Evolutionary conservation across 1,284 basidiomycete genomes (phyloP).

Genomic region (Apiotrichum brassicae): DNA sequence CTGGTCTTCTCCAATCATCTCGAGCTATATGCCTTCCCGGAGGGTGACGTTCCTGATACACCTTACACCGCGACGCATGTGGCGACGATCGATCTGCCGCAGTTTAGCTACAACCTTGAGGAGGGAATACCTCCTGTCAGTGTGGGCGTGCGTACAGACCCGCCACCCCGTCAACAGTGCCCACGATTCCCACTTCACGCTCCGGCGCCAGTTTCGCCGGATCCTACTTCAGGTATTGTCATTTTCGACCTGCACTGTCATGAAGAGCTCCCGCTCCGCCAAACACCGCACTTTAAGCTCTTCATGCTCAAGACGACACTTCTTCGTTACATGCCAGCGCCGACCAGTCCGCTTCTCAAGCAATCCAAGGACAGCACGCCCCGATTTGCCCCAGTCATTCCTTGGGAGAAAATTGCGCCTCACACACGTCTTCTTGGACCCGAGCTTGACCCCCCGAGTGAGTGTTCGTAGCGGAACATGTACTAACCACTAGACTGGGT

Average conservation of each 20-base stretch:
- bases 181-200: conserved; percentile 29
- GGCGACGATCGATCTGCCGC: conserved; percentile 34
- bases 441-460: conserved; percentile 19
- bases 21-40: conserved; percentile 38
- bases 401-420: conserved; percentile 34
- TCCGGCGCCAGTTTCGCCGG: conserved; percentile 32
- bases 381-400: conserved; percentile 27
- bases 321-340: conserved; percentile 33
- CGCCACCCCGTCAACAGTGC: conserved; percentile 38
- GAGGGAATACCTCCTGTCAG: conserved; percentile 27
- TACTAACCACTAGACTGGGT: conserved; percentile 32
- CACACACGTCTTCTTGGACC: conserved; percentile 38
- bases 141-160: conserved; percentile 39
- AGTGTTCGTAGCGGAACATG: background rate
- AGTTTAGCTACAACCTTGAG: conserved; percentile 25
- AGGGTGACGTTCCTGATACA: background rate
- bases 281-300: conserved; percentile 25
- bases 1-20: conserved; percentile 35
- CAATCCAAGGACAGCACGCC: conserved; percentile 23
- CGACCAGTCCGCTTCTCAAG: conserved; percentile 30
- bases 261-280: background rate
- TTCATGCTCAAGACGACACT: conserved; percentile 34
- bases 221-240: conserved; percentile 38
- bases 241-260: conserved; percentile 36
- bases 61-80: conserved; percentile 24